These are phyloP conservation scores for Tolypocladium endophyticum DNA, from an alignment of 2,329 filamentous ascomycete species.

Conservation along the genomic window DNA sequence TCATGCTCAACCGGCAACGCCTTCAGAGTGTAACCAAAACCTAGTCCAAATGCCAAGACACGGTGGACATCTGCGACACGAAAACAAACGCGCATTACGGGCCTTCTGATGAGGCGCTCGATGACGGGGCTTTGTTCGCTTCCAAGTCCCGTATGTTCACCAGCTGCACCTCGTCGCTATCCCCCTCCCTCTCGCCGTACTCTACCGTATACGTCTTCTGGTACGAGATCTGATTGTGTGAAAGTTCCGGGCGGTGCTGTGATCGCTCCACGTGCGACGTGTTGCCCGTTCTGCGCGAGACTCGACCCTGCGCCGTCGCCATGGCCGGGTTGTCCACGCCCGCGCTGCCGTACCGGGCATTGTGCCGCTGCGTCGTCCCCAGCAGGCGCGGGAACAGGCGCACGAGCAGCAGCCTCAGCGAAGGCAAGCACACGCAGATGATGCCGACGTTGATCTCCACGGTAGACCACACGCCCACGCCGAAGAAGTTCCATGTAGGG, in stretches of 20 bases:
- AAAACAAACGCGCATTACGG: neutral
- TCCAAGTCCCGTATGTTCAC: slow-evolving; percentile 18
- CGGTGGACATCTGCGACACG: neutral
- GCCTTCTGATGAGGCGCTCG: neutral
- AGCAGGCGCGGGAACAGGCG: slow-evolving; percentile 25
- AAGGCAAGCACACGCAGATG: slow-evolving; percentile 28
- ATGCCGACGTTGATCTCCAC: slow-evolving; percentile 28
- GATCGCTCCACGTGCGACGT: slow-evolving; percentile 13
- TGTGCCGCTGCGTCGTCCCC: slow-evolving; percentile 18
- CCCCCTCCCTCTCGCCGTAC: slow-evolving; percentile 12
- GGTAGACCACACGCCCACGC: slow-evolving; percentile 22
- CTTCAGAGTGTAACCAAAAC: neutral
- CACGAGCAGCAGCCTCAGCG: slow-evolving; percentile 22
- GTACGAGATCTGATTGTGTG: slow-evolving; percentile 18
- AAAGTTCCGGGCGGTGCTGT: slow-evolving; percentile 7
- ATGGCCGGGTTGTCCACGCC: slow-evolving; percentile 4
- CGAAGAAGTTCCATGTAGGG: slow-evolving; percentile 23
- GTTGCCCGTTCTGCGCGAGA: slow-evolving; percentile 9
- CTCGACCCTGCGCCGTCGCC: slow-evolving; percentile 5
- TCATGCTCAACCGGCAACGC: neutral
- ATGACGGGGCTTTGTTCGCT: neutral
- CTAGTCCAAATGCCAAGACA: neutral
- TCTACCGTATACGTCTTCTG: slow-evolving; percentile 24
- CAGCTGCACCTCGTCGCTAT: slow-evolving; percentile 20
- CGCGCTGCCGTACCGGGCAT: slow-evolving; percentile 12